Evolutionary conservation across 495 filamentous ascomycete genomes (phyloP).

Genomic region (Paragyromitra xinjiangensis): DNA sequence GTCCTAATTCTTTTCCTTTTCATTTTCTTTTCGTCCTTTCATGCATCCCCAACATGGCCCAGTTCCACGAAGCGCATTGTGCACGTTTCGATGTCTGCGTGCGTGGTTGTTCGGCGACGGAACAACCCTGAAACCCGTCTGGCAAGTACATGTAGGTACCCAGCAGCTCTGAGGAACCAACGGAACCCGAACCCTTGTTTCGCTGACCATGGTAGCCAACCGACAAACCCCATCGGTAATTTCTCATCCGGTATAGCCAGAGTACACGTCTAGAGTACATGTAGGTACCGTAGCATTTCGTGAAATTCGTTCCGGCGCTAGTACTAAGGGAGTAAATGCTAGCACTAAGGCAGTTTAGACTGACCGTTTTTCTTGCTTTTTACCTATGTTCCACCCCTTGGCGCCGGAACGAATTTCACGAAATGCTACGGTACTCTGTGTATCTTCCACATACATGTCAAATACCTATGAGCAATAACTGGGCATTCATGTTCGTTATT

Average conservation of each 20-base stretch:
- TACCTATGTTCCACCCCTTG: no score
- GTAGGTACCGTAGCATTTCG: no score
- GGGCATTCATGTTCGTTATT: background rate
- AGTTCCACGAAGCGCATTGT: conserved; percentile 20
- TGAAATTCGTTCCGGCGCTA: no score
- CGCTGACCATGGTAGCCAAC: conserved; percentile 13
- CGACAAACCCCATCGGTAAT: conserved; percentile 4
- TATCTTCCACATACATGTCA: background rate
- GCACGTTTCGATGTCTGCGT: conserved; percentile 41
- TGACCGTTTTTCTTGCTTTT: no score
- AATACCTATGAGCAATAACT: background rate
- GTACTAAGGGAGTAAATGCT: no score
- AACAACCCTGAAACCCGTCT: conserved; percentile 32
- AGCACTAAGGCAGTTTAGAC: no score
- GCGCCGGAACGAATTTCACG: no score
- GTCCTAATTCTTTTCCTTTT: background rate
- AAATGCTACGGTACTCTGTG: background rate
- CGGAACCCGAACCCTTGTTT: conserved; percentile 23
- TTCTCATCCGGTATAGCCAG: background rate
- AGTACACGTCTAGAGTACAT: background rate
- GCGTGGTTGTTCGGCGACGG: conserved; percentile 32
- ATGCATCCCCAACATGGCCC: conserved; percentile 13
- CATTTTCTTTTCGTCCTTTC: background rate
- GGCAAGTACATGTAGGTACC: background rate
- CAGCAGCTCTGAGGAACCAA: background rate